These are phyloP conservation scores for Sarcodon aspratus DNA, from an alignment of 768 basidiomycete species.

Conservation along the genomic window DNA sequence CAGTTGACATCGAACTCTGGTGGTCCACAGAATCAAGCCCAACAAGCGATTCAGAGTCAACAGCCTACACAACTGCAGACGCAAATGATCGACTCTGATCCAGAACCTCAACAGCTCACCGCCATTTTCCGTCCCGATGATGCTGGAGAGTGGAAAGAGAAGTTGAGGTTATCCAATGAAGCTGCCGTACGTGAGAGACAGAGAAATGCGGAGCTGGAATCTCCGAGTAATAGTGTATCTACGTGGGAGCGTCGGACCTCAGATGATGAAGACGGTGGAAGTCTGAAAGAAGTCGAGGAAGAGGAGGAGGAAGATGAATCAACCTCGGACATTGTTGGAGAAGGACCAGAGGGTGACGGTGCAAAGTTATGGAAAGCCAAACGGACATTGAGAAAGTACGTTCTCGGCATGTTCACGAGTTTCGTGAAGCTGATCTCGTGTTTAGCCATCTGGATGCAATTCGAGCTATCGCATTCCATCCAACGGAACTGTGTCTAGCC, in stretches of 20 bases:
- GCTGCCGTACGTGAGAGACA: slow-evolving; percentile 37
- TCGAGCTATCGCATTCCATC: slow-evolving; percentile 83
- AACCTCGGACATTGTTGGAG: slow-evolving; percentile 32
- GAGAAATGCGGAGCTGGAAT: slow-evolving; percentile 17
- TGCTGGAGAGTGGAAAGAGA: slow-evolving; percentile 80
- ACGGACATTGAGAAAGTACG: slow-evolving; percentile 83
- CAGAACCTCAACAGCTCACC: slow-evolving; percentile 47
- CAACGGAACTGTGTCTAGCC: slow-evolving; percentile 74
- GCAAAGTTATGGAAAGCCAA: slow-evolving; percentile 78
- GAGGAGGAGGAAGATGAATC: slow-evolving; percentile 51
- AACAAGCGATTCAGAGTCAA: slow-evolving; percentile 15
- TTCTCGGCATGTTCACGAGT: slow-evolving; percentile 5
- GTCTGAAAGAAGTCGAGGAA: slow-evolving; percentile 60
- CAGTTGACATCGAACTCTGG: slow-evolving; percentile 16
- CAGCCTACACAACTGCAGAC: slow-evolving; percentile 18
- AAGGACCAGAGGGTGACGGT: slow-evolving; percentile 36
- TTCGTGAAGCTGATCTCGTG: not conserved
- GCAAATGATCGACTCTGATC: slow-evolving; percentile 24
- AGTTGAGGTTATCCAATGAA: slow-evolving; percentile 54
- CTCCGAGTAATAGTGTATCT: slow-evolving; percentile 23
- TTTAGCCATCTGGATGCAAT: slow-evolving; percentile 87
- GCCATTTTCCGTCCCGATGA: slow-evolving; percentile 86
- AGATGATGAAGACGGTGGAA: slow-evolving; percentile 54
- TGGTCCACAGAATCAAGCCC: slow-evolving; percentile 16
- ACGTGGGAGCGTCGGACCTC: slow-evolving; percentile 41